Conservation (phyloP, 2,329 filamentous ascomycete genomes). For the Colletotrichum cereale region DNA sequence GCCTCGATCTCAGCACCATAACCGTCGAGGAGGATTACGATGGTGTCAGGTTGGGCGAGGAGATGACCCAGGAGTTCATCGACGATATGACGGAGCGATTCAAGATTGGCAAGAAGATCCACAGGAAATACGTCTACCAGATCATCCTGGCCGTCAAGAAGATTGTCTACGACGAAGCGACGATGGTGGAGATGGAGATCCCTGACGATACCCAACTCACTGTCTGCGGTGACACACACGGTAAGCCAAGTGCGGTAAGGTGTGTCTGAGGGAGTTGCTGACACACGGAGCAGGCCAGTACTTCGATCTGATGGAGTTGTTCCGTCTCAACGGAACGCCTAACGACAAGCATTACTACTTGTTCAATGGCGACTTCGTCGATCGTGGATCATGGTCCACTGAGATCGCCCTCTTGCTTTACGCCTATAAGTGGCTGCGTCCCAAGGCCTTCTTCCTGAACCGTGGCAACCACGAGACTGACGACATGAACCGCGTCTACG, state of each 20-base stretch:
- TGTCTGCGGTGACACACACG: slow-evolving; percentile 97
- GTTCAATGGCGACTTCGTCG: slow-evolving; percentile 99
- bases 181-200: slow-evolving; percentile 95
- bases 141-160: slow-evolving; percentile 93
- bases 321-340: slow-evolving; percentile 89
- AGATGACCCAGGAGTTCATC: slow-evolving; percentile 97
- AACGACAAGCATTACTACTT: slow-evolving; percentile 91
- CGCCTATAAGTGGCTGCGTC: slow-evolving; percentile 95
- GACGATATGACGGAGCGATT: slow-evolving; percentile 97
- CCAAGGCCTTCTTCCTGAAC: slow-evolving; percentile 92
- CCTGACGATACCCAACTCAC: slow-evolving; percentile 84
- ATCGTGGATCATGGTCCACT: slow-evolving; percentile 97
- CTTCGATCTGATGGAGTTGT: slow-evolving; percentile 96
- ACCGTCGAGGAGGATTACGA: slow-evolving; percentile 87
- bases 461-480: slow-evolving; percentile 99
- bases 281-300: slow-evolving; percentile 79
- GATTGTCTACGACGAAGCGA: slow-evolving; percentile 90
- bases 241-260: slow-evolving; percentile 58
- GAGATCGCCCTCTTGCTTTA: slow-evolving; percentile 95
- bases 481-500: slow-evolving; percentile 99
- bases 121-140: slow-evolving; percentile 97
- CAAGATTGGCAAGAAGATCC: slow-evolving; percentile 94
- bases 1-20: slow-evolving; percentile 89
- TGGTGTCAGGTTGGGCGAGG: slow-evolving; percentile 79
- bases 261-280: slow-evolving; percentile 39